phyloP scores from a whole-genome alignment of 108 stramenopile species.

The Conticribra guillardii region DNA sequence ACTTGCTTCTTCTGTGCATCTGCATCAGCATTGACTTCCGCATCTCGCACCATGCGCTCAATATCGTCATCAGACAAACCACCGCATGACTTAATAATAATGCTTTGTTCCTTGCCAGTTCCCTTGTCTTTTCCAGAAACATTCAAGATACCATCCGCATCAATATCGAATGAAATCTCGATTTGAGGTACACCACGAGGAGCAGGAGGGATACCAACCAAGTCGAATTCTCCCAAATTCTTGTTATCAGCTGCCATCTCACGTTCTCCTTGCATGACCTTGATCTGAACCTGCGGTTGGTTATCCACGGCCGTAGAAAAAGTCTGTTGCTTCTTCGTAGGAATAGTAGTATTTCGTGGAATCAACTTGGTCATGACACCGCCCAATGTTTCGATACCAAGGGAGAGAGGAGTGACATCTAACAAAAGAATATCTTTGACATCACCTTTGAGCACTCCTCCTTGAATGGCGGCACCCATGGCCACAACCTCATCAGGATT shows the following conservation, averaged over 20 bases:
- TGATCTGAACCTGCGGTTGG: slow-evolving; percentile 95
- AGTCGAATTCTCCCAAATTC: slow-evolving; percentile 97
- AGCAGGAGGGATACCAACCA: slow-evolving; percentile 98
- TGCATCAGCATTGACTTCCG: slow-evolving; percentile 95
- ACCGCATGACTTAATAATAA: slow-evolving; percentile 95
- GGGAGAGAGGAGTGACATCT: slow-evolving; percentile 98
- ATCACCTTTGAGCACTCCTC: slow-evolving; percentile 98
- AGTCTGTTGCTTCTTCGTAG: slow-evolving; percentile 99
- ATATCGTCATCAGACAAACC: slow-evolving; percentile 98
- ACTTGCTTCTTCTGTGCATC: slow-evolving; percentile 92
- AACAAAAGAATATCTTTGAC: slow-evolving; percentile 99
- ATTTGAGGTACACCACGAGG: slow-evolving; percentile 99
- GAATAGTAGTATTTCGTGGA: slow-evolving; percentile 99
- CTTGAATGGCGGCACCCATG: slow-evolving; percentile 99
- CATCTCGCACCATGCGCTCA: slow-evolving; percentile 99
- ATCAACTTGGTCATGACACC: slow-evolving; percentile 99
- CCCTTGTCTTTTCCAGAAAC: slow-evolving; percentile 99
- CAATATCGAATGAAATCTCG: slow-evolving; percentile 99
- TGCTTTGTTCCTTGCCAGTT: slow-evolving; percentile 98
- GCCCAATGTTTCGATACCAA: slow-evolving; percentile 99
- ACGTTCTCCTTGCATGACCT: slow-evolving; percentile 99
- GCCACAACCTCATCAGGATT: slow-evolving; percentile 99
- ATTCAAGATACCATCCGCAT: slow-evolving; percentile 99
- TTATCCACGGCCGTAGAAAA: slow-evolving; percentile 99
- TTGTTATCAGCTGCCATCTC: slow-evolving; percentile 99